Evolutionary conservation across 2,329 filamentous ascomycete species (phyloP).

Genomic region (Fusarium aywerte): DNA sequence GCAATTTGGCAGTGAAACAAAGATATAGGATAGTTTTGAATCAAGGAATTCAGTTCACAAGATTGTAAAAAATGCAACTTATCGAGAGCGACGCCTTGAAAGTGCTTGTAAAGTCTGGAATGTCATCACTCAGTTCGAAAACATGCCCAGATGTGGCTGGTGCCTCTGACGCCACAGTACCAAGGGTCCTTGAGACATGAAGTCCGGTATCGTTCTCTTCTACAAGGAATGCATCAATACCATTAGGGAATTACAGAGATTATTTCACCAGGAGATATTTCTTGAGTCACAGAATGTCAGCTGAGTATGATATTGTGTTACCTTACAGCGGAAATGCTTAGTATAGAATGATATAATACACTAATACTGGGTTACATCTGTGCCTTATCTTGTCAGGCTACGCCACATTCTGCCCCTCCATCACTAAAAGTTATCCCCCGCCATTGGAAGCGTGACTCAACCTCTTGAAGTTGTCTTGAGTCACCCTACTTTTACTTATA

Average conservation of each 20-base stretch:
- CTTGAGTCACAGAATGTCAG: background rate
- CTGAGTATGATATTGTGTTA: background rate
- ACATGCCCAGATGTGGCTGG: background rate
- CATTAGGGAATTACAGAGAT: background rate
- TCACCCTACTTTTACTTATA: slow-evolving; percentile 34
- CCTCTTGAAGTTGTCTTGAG: slow-evolving; percentile 33
- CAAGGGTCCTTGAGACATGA: background rate
- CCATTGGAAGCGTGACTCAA: slow-evolving; percentile 43
- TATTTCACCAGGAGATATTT: background rate
- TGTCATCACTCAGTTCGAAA: slow-evolving; percentile 12
- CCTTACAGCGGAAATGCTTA: background rate
- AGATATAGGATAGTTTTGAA: background rate
- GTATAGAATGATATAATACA: background rate
- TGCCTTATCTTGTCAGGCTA: slow-evolving; percentile 3
- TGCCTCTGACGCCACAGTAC: background rate
- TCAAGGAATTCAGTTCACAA: background rate
- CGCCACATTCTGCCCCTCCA: slow-evolving; percentile 41
- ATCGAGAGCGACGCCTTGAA: background rate
- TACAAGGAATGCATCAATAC: background rate
- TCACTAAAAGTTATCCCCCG: slow-evolving; percentile 35
- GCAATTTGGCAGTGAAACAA: background rate
- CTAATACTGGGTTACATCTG: background rate
- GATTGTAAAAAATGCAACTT: background rate
- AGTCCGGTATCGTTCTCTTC: slow-evolving; percentile 11
- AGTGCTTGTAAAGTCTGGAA: slow-evolving; percentile 15